A percentile compares a stretch with the other conserved stretches of the same genome.
phyloP scores from a whole-genome alignment of 192 early-diverging fungal species.

The Kappamyces sp. region DNA sequence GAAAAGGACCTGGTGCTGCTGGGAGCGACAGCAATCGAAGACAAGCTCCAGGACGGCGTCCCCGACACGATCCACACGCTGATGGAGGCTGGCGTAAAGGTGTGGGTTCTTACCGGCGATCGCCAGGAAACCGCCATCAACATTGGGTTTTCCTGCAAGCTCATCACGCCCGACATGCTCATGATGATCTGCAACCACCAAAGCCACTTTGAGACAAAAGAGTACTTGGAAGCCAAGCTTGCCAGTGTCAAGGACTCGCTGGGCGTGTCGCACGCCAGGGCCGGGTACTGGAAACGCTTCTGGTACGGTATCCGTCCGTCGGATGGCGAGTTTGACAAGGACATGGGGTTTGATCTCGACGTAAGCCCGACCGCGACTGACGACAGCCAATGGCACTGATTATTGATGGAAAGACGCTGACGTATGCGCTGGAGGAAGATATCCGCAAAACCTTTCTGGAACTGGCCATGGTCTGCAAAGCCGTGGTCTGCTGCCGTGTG shows the following conservation, averaged over 20 bases:
- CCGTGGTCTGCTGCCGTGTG: slow-evolving; percentile 96
- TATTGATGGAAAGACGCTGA: slow-evolving; percentile 89
- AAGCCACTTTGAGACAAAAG: slow-evolving; percentile 83
- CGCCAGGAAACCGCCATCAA: slow-evolving; percentile 98
- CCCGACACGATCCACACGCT: slow-evolving; percentile 95
- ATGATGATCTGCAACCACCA: slow-evolving; percentile 85
- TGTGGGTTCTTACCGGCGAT: slow-evolving; percentile 98
- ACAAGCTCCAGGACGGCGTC: slow-evolving; percentile 96
- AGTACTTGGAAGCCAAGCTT: slow-evolving; percentile 83
- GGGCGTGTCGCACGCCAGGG: slow-evolving; percentile 7
- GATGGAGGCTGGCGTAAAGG: slow-evolving; percentile 89
- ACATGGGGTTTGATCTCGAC: slow-evolving; percentile 31
- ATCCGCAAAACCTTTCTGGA: slow-evolving; percentile 66
- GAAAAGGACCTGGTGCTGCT: slow-evolving; percentile 86
- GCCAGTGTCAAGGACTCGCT: slow-evolving; percentile 51
- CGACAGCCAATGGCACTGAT: slow-evolving; percentile 77
- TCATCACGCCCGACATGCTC: slow-evolving; percentile 89
- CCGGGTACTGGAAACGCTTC: slow-evolving; percentile 15
- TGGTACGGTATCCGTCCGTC: background rate
- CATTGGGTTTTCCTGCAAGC: slow-evolving; percentile 96
- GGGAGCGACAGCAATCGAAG: slow-evolving; percentile 97
- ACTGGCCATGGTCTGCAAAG: slow-evolving; percentile 85
- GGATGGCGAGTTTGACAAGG: slow-evolving; percentile 38
- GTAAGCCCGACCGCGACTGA: slow-evolving; percentile 13
- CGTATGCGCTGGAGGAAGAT: slow-evolving; percentile 83